Base-by-base conservation (phyloP, 169 alveolate species). In the Eimeria nieschulzi region DNA sequence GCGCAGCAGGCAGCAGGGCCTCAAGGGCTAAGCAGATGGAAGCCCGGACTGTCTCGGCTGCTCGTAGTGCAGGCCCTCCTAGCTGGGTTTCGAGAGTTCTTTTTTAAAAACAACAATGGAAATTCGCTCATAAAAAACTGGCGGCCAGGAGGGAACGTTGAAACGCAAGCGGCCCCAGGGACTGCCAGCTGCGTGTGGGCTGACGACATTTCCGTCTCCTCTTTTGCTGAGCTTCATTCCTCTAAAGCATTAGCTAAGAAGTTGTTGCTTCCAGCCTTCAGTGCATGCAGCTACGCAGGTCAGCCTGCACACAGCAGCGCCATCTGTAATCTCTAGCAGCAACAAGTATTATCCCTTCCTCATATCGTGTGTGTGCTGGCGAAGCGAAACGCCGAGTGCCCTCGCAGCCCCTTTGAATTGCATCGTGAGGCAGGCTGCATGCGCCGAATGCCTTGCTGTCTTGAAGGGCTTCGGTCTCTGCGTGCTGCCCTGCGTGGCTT, bases 231-330 rank as follows among this genome's bases (percentile, higher is more conserved):
- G 72, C 55, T 55, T 55, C 87, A 79, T 71, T n/a, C 87, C 25
- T 54, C 53, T 56, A 79, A 21, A 26, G 21, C 87, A 13, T 23
- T 79, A 23, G 70, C 87, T 12, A 33, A 61, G 17, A 56, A 15
- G 0, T 12, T 79, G 87, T 26, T 79, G 26, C 87, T 79, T 0
- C 87, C 87, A 7, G 73, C 87, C 23, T 79, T 79, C 72, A 56
- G 73, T 23, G 70, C 87, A 17, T 79, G 87, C 87, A 79, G 59
- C 72, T 17, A 64, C 15, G 87, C 72, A 79, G 87, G 87, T 79
- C 13, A 8, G 87, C 66, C 2, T 73, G 63, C n/a, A 73, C 10
- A 33, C 75, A 66, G 39, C 80, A n/a, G 53, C 55, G 68, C 68
- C n/a, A 59, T 5, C 17, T 59, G 12, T 59, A 15, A 15, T 59